Percentiles rank a stretch among this genome's conserved stretches.
Evolutionary conservation across 2,329 filamentous ascomycete genomes (phyloP).

Genomic region (Diaporthe vaccinii): DNA sequence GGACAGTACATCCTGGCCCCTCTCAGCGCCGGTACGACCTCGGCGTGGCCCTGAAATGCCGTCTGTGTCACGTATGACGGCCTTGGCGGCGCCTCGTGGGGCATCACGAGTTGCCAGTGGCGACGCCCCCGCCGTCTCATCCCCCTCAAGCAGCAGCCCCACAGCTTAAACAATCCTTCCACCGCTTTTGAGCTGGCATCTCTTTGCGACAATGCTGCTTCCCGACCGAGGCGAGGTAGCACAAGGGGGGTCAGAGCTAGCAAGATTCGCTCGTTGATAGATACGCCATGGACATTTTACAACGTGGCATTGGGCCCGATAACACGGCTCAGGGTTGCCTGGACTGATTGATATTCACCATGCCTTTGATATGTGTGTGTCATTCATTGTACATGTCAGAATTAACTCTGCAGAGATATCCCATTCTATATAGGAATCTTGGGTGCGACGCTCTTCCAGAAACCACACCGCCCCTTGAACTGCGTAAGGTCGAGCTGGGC

Average conservation of each 20-base stretch:
- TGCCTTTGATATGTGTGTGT: not conserved
- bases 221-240: not conserved
- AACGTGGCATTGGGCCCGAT: not conserved
- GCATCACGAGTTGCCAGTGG: not conserved
- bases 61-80: not conserved
- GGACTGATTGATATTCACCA: not conserved
- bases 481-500: constrained; percentile 52
- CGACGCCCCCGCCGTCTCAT: not conserved
- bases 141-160: not conserved
- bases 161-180: not conserved
- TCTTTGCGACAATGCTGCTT: not conserved
- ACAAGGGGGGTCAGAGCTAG: not conserved
- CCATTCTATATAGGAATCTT: constrained; percentile 58
- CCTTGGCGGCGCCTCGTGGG: not conserved
- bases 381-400: not conserved
- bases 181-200: not conserved
- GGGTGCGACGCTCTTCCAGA: constrained; percentile 63
- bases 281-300: not conserved
- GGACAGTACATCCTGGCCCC: not conserved
- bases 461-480: constrained; percentile 63
- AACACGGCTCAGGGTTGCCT: not conserved
- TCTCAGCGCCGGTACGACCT: not conserved
- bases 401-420: not conserved
- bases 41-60: not conserved
- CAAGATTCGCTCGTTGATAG: not conserved